These are phyloP conservation scores for Ceratobasidium sp. DNA, from an alignment of 1,284 basidiomycete genomes.

Conservation along the genomic window DNA sequence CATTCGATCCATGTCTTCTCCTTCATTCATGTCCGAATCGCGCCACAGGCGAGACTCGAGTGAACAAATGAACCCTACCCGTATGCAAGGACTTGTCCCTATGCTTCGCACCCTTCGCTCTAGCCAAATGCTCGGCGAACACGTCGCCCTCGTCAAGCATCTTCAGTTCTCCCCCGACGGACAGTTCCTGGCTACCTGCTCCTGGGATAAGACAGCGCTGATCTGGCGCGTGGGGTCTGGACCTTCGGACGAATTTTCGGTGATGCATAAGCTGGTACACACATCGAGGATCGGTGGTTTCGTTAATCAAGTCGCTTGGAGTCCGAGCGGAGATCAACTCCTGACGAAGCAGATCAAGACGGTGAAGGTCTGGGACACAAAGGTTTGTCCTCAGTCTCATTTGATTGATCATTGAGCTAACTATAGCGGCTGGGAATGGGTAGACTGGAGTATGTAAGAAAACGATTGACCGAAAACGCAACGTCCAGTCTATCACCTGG, in stretches of 20 bases:
- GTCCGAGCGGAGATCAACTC: constrained; percentile 23
- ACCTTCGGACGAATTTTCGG: not conserved
- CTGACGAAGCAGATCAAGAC: constrained; percentile 25
- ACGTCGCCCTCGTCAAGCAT: constrained; percentile 31
- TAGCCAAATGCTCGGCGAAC: constrained; percentile 15
- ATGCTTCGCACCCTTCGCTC: constrained; percentile 25
- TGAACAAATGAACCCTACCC: constrained; percentile 17
- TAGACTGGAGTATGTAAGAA: constrained; percentile 77
- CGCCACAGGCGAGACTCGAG: constrained; percentile 32
- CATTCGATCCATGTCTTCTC: constrained; percentile 33
- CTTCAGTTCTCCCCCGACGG: constrained; percentile 41
- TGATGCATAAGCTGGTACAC: constrained; percentile 19
- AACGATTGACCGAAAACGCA: constrained; percentile 70
- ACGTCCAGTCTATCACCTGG: constrained; percentile 77
- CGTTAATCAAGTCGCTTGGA: constrained; percentile 37
- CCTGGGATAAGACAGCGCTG: constrained; percentile 31
- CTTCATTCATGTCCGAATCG: constrained; percentile 17
- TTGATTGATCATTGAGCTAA: too few relatives aligned
- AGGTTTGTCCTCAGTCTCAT: too few relatives aligned
- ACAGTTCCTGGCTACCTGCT: constrained; percentile 32
- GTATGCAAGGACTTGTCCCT: constrained; percentile 11
- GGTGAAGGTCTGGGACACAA: constrained; percentile 33
- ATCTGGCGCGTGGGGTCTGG: constrained; percentile 36
- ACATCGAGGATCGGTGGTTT: constrained; percentile 10
- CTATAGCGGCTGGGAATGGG: too few relatives aligned